Evolutionary conservation across 225 moss, liverwort and hornwort genomes (phyloP), one percentile per base, ranked within the genome.

Genomic region (Pseudoscleropodium purum): DNA sequence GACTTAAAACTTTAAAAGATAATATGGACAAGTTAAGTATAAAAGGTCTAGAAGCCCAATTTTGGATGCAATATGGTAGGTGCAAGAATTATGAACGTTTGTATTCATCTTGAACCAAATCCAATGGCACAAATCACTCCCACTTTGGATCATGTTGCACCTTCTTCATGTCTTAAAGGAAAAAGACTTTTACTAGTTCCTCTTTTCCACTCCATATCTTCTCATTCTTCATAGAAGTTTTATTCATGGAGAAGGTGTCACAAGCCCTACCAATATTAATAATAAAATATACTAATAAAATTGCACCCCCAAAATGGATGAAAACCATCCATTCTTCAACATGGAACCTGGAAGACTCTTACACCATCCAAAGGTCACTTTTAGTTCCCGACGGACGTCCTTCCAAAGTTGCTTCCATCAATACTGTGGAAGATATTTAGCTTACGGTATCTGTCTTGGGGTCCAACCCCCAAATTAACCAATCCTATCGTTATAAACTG

Each of bases 171-270:
- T n/a, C n/a, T n/a, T n/a, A n/a, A n/a, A 13, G 0, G 0, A 15
- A 1, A 26, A 41, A 0, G 15, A 0, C 4, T 70, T 8, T 15
- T 72, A 41, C 25, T 15, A 9, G 2, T 9, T 27, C 5, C 0
- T 43, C 27, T 72, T 41, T 39, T 41, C 13, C 10, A 41, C 0
- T 23, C 26, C 8, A 15, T 41, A 72, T 15, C 2, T 43, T 72
- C 9, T 72, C 41, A 72, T 72, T 72, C 43, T 39, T 9, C 16
- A 41, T 15, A 72, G 5, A 72, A 72, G 5, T 72, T 70, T 41
- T 8, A 5, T 72, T 41, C 5, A 5, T 1, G 0, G 3, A 41
- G 1, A 16, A 43, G 3, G 9, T 72, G 3, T 16, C 1, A 15
- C 15, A 72, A 25, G 0, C 4, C 13, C 13, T 24, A 24, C 4